phyloP scores from a whole-genome alignment of 1,284 basidiomycete genomes.

The Papiliotrema terrestris region DNA sequence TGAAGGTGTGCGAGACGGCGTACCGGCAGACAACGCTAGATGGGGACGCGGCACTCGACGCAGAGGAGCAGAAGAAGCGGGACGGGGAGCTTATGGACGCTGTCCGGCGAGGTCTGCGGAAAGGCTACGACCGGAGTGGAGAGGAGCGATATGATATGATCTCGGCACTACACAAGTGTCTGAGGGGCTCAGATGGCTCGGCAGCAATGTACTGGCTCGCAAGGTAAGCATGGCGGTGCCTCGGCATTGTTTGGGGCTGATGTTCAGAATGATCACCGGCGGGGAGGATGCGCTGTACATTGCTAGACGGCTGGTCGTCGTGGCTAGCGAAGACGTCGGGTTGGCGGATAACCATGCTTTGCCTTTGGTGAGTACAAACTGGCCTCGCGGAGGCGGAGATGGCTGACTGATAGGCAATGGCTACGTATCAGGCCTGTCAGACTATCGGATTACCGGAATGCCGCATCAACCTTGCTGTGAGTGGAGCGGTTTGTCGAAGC shows the following conservation, averaged over 20 bases:
- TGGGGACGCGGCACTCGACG: conserved; percentile 1
- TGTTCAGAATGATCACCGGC: conserved; percentile 64
- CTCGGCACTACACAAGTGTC: conserved; percentile 78
- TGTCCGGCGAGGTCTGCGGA: conserved; percentile 44
- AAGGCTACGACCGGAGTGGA: conserved; percentile 67
- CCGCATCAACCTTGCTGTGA: conserved; percentile 45
- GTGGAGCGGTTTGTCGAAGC: conserved; percentile 3
- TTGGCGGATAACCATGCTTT: conserved; percentile 70
- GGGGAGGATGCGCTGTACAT: conserved; percentile 87
- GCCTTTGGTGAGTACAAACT: conserved; percentile 56
- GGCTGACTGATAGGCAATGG: conserved; percentile 58
- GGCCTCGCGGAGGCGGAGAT: too few relatives aligned
- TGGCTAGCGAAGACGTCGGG: conserved; percentile 81
- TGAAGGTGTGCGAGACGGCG: conserved; percentile 40
- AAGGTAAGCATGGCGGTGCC: conserved; percentile 39
- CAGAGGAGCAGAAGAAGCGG: conserved; percentile 15
- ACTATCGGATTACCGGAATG: conserved; percentile 77
- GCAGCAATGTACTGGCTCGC: conserved; percentile 89
- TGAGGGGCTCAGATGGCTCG: conserved; percentile 72
- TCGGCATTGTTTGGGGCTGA: neutral
- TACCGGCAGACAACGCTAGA: neutral
- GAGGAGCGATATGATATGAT: conserved; percentile 84
- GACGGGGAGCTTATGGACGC: conserved; percentile 48
- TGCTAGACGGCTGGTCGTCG: conserved; percentile 73
- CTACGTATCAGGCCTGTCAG: conserved; percentile 72